Conservation (phyloP, 257 asterid species). For the Catharanthus roseus region DNA sequence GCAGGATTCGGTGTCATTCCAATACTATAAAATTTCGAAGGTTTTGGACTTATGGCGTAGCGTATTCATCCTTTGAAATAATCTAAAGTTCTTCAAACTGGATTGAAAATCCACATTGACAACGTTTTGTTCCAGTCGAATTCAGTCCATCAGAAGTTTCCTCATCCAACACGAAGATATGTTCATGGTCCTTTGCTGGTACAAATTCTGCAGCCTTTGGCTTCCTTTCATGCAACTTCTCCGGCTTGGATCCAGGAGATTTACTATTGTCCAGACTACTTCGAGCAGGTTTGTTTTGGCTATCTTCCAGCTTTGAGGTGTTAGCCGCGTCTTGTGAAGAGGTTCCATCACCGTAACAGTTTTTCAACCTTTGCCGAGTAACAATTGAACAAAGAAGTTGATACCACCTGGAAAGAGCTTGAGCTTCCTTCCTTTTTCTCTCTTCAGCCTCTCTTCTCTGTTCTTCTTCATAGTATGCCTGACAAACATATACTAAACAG, state of each 20-base stretch:
- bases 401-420: constrained; percentile 90
- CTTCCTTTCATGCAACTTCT: constrained; percentile 19
- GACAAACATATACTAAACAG: constrained; percentile 10
- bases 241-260: constrained; percentile 22
- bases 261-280: constrained; percentile 17
- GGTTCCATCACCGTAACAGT: constrained; percentile 45
- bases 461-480: constrained; percentile 93
- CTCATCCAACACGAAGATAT: constrained; percentile 46
- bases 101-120: constrained; percentile 77
- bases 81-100: constrained; percentile 64
- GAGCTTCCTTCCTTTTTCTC: constrained; percentile 50
- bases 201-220: constrained; percentile 4
- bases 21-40: no score
- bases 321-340: constrained; percentile 26
- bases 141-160: constrained; percentile 42
- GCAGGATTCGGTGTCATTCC: no score
- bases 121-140: constrained; percentile 40
- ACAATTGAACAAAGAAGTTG: constrained; percentile 87
- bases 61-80: neutral
- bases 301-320: constrained; percentile 23
- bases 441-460: constrained; percentile 70
- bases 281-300: constrained; percentile 13
- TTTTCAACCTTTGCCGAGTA: constrained; percentile 70
- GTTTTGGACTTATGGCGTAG: no score
- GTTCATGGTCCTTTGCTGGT: constrained; percentile 53